Evolutionary conservation across 2,329 filamentous ascomycete species (phyloP), one percentile per base, ranked within the genome.

Genomic region (Blastomyces percursus): DNA sequence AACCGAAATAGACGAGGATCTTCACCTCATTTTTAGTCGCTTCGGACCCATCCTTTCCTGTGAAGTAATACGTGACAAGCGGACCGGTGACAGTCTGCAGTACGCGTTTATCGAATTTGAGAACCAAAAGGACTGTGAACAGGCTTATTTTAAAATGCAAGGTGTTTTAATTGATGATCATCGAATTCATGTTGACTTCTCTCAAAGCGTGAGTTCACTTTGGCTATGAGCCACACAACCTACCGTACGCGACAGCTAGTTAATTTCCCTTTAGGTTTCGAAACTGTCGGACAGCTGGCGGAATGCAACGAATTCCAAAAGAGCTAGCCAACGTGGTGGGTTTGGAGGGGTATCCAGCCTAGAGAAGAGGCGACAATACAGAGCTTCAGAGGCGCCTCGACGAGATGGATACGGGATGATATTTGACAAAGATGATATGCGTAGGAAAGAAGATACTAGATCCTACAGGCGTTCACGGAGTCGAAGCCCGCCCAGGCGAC

Each of bases 121-220:
- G 63, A 89, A 95, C 62, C 94, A 96, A 76, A 85, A 88, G 67
- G 89, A 93, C 61, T 97, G 94, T 74, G 94, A 99, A 76, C 86
- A 90, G 60, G 94, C 94, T 2, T 99, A 96, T 72, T 94, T 95
- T 79, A 99, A 99, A 78, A 99, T 99, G 94, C 91, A 99, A 74
- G 91, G 88, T 1, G 93, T 97, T 1, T 79, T 99, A 62, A 97
- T 99, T 67, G 94, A 99, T 71, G 94, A 99, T 70, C 90, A 96
- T 67, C 87, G 94, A 51, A 99, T 99, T 66, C 94, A 99, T 72
- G 94, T 99, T 62, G 94, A 99, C 77, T 99, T 99, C 76, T 96
- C 92, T 12, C 94, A 99, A 78, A 96, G 91, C 72, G 94, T 92
- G 65, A 84, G 86, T 68, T 24, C 27, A 42, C 21, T n/a, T 40